phyloP scores from a whole-genome alignment of 306 rosid species.

The Echinosophora koreensis region DNA sequence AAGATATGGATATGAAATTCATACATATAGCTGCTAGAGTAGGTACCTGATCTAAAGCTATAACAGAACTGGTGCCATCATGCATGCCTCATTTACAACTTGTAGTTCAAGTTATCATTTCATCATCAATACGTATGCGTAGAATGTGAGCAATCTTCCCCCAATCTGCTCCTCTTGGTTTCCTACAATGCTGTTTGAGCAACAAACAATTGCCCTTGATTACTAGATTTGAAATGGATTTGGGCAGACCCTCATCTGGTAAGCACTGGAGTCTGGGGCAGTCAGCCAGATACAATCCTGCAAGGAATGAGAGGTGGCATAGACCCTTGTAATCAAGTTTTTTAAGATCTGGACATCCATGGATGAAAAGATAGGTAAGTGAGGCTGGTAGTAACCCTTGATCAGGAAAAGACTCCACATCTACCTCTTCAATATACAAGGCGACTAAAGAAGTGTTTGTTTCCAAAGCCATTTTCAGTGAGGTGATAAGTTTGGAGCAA shows the following conservation, averaged over 20 bases:
- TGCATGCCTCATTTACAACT: no score
- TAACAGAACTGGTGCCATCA: no score
- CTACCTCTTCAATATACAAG: neutral
- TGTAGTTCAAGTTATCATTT: no score
- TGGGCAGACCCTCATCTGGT: constrained; percentile 16
- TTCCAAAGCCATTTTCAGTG: constrained; percentile 13
- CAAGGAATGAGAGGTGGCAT: neutral
- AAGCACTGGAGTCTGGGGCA: neutral
- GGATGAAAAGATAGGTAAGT: fast-evolving
- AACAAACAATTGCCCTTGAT: no score
- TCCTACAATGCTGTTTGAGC: no score
- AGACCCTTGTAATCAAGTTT: constrained; percentile 34
- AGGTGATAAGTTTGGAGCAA: neutral
- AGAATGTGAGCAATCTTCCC: no score
- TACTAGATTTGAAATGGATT: neutral
- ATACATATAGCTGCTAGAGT: no score
- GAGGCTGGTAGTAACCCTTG: constrained; percentile 32
- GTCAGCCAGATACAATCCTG: no score
- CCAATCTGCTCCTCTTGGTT: no score
- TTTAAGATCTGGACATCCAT: neutral
- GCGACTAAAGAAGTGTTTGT: neutral
- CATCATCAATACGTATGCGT: no score
- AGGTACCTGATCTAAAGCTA: no score
- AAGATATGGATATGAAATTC: no score
- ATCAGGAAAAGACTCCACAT: constrained; percentile 40